phyloP scores from a whole-genome alignment of 306 rosid species.

The Vigna angularis region DNA sequence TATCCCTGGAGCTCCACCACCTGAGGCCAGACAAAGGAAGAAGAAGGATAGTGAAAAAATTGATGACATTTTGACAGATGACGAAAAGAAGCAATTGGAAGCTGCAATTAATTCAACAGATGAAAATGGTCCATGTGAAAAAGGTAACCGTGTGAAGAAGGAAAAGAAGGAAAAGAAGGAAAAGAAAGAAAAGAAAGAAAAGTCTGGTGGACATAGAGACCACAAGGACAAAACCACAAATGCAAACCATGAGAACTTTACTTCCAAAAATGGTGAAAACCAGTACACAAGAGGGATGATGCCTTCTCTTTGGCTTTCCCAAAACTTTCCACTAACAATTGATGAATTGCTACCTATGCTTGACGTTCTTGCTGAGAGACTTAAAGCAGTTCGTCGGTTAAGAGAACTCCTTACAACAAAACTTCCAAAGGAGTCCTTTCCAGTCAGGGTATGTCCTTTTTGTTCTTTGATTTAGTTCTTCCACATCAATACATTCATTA shows the following conservation, averaged over 20 bases:
- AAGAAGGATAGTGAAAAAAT: constrained; percentile 61
- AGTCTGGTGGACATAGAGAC: constrained; percentile 67
- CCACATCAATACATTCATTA: not conserved
- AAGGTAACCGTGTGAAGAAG: constrained; percentile 46
- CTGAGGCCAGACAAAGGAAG: constrained; percentile 55
- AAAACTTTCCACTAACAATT: constrained; percentile 73
- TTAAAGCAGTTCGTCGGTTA: constrained; percentile 87
- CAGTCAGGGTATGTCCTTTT: constrained; percentile 75
- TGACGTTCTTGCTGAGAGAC: constrained; percentile 89
- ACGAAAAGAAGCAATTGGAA: constrained; percentile 81
- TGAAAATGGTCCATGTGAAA: constrained; percentile 52
- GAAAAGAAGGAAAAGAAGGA: constrained; percentile 60
- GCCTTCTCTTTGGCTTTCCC: constrained; percentile 91
- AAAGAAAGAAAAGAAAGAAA: constrained; percentile 69
- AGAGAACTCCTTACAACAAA: constrained; percentile 92
- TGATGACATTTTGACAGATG: constrained; percentile 71
- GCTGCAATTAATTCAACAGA: constrained; percentile 67
- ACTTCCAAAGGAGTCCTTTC: constrained; percentile 91
- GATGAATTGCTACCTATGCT: constrained; percentile 90
- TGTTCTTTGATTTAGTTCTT: not conserved
- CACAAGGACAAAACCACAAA: constrained; percentile 54
- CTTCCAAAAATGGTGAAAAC: constrained; percentile 43
- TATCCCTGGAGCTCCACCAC: constrained; percentile 78
- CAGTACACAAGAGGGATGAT: constrained; percentile 78
- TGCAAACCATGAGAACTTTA: constrained; percentile 46